A percentile compares a stretch with the other conserved stretches of the same genome.
Evolutionary conservation across 225 moss, liverwort and hornwort species (phyloP).

Genomic region (Rhytidiadelphus loreus): DNA sequence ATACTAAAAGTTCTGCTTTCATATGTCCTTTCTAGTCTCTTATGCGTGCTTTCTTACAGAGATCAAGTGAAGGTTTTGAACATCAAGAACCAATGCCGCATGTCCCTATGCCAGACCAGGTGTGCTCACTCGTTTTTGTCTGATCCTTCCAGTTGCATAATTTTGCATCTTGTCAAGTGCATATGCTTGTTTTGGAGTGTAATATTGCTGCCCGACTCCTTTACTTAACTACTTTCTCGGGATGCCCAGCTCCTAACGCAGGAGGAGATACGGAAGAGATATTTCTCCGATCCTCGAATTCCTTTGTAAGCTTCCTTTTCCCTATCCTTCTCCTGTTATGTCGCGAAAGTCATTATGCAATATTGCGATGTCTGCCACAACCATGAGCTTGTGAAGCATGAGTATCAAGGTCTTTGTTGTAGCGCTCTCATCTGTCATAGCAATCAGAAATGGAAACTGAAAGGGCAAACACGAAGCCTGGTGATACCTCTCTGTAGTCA

Average conservation of each 20-base stretch:
- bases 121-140: neutral
- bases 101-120: conserved; percentile 35
- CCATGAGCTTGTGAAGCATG: neutral
- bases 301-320: conserved; percentile 25
- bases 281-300: conserved; percentile 47
- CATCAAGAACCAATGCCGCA: conserved; percentile 47
- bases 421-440: neutral
- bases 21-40: neutral
- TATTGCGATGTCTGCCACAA: neutral
- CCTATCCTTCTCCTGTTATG: neutral
- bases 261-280: conserved; percentile 41
- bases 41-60: conserved; percentile 8
- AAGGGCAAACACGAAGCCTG: neutral
- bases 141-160: neutral
- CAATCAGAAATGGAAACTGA: neutral
- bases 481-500: neutral
- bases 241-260: conserved; percentile 21
- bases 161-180: neutral
- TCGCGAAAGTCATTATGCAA: neutral
- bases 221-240: neutral
- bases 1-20: neutral
- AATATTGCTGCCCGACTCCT: neutral
- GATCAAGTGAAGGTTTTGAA: conserved; percentile 34
- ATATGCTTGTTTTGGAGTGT: neutral
- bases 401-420: neutral